Conservation (phyloP, 2,329 filamentous ascomycete species). For the Blumeriella jaapii region DNA sequence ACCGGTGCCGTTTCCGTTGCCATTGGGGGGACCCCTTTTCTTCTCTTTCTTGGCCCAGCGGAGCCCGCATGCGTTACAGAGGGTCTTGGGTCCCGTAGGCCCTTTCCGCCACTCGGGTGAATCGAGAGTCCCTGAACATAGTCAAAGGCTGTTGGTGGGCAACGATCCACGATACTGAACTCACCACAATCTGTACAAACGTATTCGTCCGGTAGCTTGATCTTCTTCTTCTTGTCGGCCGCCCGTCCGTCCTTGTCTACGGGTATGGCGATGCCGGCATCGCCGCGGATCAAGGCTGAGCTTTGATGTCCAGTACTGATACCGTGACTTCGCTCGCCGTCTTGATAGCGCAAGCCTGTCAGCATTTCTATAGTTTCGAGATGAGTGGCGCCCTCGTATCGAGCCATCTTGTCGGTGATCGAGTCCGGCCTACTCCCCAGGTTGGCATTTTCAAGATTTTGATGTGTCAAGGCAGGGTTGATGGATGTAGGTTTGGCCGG, state of each 20-base stretch:
- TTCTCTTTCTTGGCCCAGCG: conserved; percentile 75
- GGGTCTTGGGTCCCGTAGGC: conserved; percentile 80
- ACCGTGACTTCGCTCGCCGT: conserved; percentile 78
- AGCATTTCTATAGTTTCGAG: conserved; percentile 88
- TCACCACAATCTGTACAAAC: conserved; percentile 87
- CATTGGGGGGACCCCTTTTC: conserved; percentile 36
- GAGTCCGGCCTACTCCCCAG: conserved; percentile 59
- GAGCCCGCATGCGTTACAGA: conserved; percentile 88
- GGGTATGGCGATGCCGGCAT: conserved; percentile 76
- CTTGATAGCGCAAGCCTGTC: conserved; percentile 75
- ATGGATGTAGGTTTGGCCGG: conserved; percentile 52
- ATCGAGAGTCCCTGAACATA: conserved; percentile 57
- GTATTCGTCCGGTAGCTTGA: conserved; percentile 77
- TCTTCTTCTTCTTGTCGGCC: conserved; percentile 74
- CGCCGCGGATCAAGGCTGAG: conserved; percentile 70
- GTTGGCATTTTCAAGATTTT: conserved; percentile 66
- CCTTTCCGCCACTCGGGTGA: conserved; percentile 96
- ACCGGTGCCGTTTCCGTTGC: neutral
- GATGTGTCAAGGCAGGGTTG: conserved; percentile 61
- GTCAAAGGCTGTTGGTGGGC: neutral
- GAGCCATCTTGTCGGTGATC: conserved; percentile 73
- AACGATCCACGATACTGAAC: conserved; percentile 21
- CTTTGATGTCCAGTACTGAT: conserved; percentile 79
- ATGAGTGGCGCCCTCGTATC: conserved; percentile 65
- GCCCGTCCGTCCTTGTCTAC: conserved; percentile 62